These are phyloP conservation scores for Prunus padus DNA, from an alignment of 306 rosid genomes.

Conservation along the genomic window DNA sequence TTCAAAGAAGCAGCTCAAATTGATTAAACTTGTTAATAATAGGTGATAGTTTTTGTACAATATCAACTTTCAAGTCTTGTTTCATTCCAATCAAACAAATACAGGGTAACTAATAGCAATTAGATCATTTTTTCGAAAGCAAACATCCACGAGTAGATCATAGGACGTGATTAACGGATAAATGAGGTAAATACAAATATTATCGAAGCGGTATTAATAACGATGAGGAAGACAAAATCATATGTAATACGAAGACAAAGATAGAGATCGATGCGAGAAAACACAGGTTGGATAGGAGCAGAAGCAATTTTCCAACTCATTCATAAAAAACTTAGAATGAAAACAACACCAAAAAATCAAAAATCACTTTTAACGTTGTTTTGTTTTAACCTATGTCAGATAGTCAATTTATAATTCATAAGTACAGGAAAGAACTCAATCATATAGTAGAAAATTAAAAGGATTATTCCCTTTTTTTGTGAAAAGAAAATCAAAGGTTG, in stretches of 20 bases:
- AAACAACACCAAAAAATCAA: not conserved
- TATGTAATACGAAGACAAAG: not conserved
- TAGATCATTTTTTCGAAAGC: slow-evolving; percentile 10
- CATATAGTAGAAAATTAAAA: too few relatives aligned
- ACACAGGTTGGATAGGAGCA: not conserved
- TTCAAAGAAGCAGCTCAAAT: slow-evolving; percentile 74
- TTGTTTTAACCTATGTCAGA: too few relatives aligned
- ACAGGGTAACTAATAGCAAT: not conserved
- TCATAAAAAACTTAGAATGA: too few relatives aligned
- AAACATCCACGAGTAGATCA: too few relatives aligned
- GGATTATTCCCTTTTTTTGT: too few relatives aligned
- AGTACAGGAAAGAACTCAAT: too few relatives aligned
- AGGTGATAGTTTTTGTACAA: slow-evolving; percentile 1
- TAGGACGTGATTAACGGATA: not conserved
- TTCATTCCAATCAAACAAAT: not conserved
- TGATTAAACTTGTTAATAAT: slow-evolving; percentile 41
- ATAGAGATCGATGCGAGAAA: not conserved
- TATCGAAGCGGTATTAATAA: not conserved
- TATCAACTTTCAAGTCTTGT: not conserved
- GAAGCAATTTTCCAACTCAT: too few relatives aligned
- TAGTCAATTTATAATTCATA: too few relatives aligned
- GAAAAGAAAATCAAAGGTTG: too few relatives aligned
- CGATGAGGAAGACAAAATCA: not conserved
- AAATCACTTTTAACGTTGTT: not conserved
- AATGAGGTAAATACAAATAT: not conserved